Base-by-base conservation (phyloP, 129 eudicot genomes). In the Helianthus annuus region DNA sequence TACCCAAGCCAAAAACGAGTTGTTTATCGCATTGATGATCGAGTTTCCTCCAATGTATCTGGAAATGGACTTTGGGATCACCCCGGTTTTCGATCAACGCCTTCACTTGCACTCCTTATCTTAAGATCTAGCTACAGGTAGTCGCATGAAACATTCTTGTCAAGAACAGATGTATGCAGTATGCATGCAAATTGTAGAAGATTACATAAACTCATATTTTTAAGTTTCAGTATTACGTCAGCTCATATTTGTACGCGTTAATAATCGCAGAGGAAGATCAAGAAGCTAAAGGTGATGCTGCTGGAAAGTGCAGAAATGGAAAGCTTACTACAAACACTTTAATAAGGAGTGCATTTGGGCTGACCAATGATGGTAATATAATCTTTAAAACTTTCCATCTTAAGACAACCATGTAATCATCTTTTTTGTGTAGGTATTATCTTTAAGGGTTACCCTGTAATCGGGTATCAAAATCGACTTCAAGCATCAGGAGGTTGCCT, bases 401-500 rank as follows among this genome's bases (percentile, higher is more conserved):
- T 24, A 3, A 27, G 13, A 24, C 17, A 15, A 27, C 34, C 16
- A 13, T 48, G 22, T 19, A 6, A 51, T 46, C 17, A 54, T n/a
- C 12, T 10, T 12, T 10, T 10, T 52, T 52, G 15, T 4, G 42
- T 62, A 88, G 96, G 90, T 29, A 4, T 74, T 7, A 0, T 72
- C 7, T 89, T 86, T 66, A 83, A 78, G 36, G 90, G 90, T 13
- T 89, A 89, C 68, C 96, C 96, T 0, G 79, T 89, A 13, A 70
- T 89, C 10, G 98, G 97, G 40, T 85, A 61, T 69, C 93, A 92
- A 69, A 86, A 92, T 36, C 91, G 86, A 39, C 82, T 92, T 34
- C 95, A 86, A 89, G 78, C 96, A 17, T 92, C 98, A 0, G 98
- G 98, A 32, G 58, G 87, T 6, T 92, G 96, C 81, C 79, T 92